phyloP scores from a whole-genome alignment of 2,329 filamentous ascomycete genomes.

The Aquanectria penicillioides region DNA sequence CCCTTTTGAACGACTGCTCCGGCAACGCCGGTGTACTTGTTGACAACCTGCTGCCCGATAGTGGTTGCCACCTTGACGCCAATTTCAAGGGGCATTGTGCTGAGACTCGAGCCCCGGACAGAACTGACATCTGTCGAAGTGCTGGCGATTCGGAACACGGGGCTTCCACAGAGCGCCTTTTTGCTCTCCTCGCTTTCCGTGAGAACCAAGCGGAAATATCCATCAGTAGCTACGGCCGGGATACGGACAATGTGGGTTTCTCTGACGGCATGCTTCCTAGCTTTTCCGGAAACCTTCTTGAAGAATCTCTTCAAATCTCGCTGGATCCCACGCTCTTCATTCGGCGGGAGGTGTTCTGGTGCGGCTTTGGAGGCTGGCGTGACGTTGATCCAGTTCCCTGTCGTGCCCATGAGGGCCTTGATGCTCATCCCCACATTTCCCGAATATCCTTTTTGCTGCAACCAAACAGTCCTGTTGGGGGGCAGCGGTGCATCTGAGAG shows the following conservation, averaged over 20 bases:
- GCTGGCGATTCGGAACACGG: conserved; percentile 75
- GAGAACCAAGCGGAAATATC: conserved; percentile 75
- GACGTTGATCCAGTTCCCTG: conserved; percentile 72
- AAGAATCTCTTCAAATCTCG: conserved; percentile 72
- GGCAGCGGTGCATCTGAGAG: conserved; percentile 69
- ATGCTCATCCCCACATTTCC: conserved; percentile 75
- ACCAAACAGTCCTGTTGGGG: conserved; percentile 67
- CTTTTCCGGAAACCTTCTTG: conserved; percentile 62
- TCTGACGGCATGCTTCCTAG: conserved; percentile 61
- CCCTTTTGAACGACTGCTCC: conserved; percentile 52
- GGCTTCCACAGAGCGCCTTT: conserved; percentile 71
- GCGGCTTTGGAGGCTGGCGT: conserved; percentile 64
- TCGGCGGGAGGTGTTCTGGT: conserved; percentile 59
- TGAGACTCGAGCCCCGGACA: conserved; percentile 71
- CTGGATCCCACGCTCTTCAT: conserved; percentile 74
- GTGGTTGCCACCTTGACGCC: conserved; percentile 67
- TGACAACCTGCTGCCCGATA: conserved; percentile 56
- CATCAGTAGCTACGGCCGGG: conserved; percentile 70
- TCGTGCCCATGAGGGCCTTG: conserved; percentile 69
- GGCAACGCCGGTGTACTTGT: conserved; percentile 53
- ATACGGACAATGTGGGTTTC: conserved; percentile 74
- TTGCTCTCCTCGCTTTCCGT: conserved; percentile 58
- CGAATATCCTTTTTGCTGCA: conserved; percentile 74
- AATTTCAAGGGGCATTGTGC: conserved; percentile 72
- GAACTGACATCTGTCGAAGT: conserved; percentile 69